Evolutionary conservation across 352 stramenopile species (phyloP), one percentile per base, ranked within the genome.

Genomic region (Phytophthora meadii): DNA sequence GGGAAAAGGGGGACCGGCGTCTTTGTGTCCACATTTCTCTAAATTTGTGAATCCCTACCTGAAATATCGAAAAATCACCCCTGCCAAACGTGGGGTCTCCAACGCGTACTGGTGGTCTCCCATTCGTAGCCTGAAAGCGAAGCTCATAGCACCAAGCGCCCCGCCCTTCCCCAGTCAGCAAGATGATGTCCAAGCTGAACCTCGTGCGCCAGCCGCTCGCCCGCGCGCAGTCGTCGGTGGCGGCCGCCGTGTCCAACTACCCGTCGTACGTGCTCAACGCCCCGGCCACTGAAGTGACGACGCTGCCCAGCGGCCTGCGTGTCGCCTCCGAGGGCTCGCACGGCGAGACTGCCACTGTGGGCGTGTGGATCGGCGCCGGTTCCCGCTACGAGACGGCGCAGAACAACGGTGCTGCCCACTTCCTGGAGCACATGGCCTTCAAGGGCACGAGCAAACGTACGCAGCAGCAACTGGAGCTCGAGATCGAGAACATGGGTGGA

Each of bases 351-450:
- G 98, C 98, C 40, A 99, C 98, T 22, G 97, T 99, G 45, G 98
- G 98, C 52, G 95, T 99, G 34, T 99, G 93, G 88, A 98, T 99
- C 68, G 96, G 98, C 74, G 91, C 96, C 8, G 96, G 97, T 57
- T 98, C 87, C 50, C 90, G 98, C 57, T 99, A 99, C 81, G 98
- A 99, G 90, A 99, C 96, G 2, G 86, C 82, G 17, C 72, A 96
- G 67, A 99, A 99, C 87, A 99, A 99, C 76, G 98, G 98, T 57
- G 96, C 97, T 5, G 98, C 98, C 14, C 98, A 99, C 82, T 99
- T 99, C 74, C 65, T 99, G 54, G 98, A 99, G 88, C 98, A 99
- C 88, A 99, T 99, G 96, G 95, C 97, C 45, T 99, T 99, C 88
- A 99, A 99, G 84, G 98, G 98, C 70, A 99, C 98, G 34, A 75